Evolutionary conservation across 352 stramenopile genomes (phyloP).

Genomic region (Phytopythium chamaehyphon): DNA sequence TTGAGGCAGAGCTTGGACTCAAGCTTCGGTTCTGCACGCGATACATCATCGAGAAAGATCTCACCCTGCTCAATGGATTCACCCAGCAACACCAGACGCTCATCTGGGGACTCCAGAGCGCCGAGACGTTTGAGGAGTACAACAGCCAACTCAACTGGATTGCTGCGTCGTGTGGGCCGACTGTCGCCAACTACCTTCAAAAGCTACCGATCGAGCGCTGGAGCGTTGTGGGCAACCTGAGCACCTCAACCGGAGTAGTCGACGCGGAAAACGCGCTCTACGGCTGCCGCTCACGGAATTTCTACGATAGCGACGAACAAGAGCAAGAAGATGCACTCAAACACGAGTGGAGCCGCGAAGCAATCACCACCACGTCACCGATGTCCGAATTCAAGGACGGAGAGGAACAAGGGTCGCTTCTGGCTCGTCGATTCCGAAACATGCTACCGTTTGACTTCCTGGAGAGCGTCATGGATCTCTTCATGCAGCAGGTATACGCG

Average conservation of each 20-base stretch:
- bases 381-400: neutral
- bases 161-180: conserved; percentile 32
- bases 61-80: conserved; percentile 32
- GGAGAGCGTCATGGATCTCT: conserved; percentile 36
- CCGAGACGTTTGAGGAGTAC: conserved; percentile 39
- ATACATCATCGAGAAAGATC: conserved; percentile 49
- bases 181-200: conserved; percentile 32
- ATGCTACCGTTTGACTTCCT: conserved; percentile 46
- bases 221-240: conserved; percentile 39
- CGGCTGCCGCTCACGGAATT: conserved; percentile 45
- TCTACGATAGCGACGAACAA: conserved; percentile 29
- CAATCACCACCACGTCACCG: neutral
- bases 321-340: conserved; percentile 14
- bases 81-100: conserved; percentile 44
- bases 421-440: conserved; percentile 12
- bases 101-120: conserved; percentile 45
- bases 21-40: conserved; percentile 48
- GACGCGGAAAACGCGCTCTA: conserved; percentile 27
- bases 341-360: neutral
- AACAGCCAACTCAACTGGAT: conserved; percentile 55
- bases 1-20: conserved; percentile 37
- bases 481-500: conserved; percentile 35
- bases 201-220: conserved; percentile 45
- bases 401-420: neutral
- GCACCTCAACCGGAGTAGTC: conserved; percentile 1